A percentile compares a stretch with the other conserved stretches of the same genome.
These are phyloP conservation scores for Apiotrichum brassicae DNA, from an alignment of 1,284 basidiomycete genomes.

Conservation along the genomic window DNA sequence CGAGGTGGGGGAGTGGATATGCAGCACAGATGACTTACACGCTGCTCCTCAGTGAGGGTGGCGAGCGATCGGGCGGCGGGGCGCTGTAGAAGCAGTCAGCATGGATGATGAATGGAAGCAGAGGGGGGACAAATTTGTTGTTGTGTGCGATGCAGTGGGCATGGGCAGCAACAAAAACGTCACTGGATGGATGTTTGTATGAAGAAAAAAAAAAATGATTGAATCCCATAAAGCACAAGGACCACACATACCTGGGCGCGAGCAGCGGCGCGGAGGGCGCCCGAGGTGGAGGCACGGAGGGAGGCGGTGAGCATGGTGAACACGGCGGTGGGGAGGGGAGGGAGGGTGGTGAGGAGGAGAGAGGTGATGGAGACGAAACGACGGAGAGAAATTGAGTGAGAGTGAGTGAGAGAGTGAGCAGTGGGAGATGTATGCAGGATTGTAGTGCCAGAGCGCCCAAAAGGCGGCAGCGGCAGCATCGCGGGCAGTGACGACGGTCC, in stretches of 20 bases:
- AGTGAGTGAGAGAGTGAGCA: background rate
- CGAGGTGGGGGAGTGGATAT: background rate
- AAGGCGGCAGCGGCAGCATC: too few species aligned
- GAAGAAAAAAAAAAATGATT: background rate
- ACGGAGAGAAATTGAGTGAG: background rate
- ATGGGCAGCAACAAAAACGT: background rate
- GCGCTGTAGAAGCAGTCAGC: conserved; percentile 13
- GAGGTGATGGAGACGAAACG: background rate
- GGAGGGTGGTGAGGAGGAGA: conserved; percentile 5
- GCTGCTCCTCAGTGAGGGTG: conserved; percentile 36
- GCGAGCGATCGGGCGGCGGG: conserved; percentile 38
- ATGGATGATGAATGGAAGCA: background rate
- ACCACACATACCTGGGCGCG: conserved; percentile 16
- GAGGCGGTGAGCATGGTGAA: conserved; percentile 31
- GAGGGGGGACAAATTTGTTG: conserved; percentile 16
- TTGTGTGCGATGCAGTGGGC: background rate
- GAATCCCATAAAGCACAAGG: too few species aligned
- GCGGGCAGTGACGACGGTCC: too few species aligned
- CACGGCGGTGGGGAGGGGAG: conserved; percentile 1
- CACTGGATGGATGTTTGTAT: background rate
- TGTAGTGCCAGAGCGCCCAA: too few species aligned
- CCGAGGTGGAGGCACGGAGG: conserved; percentile 27
- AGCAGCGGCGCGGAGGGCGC: conserved; percentile 24
- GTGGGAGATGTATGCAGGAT: too few species aligned
- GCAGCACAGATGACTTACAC: too few species aligned